phyloP scores from a whole-genome alignment of 78 protist genomes.

The Monocercomonoides exilis region DNA sequence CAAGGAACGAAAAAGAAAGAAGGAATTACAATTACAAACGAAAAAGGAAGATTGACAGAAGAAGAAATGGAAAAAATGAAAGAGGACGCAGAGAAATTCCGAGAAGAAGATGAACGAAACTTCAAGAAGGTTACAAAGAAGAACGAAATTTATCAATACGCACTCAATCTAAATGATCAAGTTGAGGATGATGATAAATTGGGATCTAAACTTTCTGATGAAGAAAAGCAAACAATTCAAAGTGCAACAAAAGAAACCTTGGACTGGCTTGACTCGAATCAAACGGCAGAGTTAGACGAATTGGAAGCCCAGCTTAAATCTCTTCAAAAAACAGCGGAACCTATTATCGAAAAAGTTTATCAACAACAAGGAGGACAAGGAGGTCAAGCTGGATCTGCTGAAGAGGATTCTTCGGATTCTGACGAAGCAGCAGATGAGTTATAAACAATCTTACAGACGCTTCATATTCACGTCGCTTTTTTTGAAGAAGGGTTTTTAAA shows the following conservation, averaged over 20 bases:
- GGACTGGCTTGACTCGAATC: conserved; percentile 85
- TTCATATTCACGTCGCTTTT: too few relatives aligned
- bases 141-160: conserved; percentile 27
- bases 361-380: conserved; percentile 46
- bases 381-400: conserved; percentile 52
- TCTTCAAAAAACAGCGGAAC: conserved; percentile 74
- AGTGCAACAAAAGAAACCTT: conserved; percentile 68
- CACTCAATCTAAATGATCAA: background rate
- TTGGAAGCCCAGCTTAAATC: conserved; percentile 77
- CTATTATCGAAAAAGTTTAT: conserved; percentile 88
- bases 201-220: conserved; percentile 78
- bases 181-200: conserved; percentile 34
- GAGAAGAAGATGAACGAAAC: conserved; percentile 12
- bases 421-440: too few relatives aligned
- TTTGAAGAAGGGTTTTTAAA: too few relatives aligned
- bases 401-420: conserved; percentile 62
- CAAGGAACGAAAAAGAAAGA: conserved; percentile 73
- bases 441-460: too few relatives aligned
- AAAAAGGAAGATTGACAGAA: conserved; percentile 77
- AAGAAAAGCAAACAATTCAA: conserved; percentile 68
- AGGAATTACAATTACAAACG: conserved; percentile 82
- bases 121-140: background rate
- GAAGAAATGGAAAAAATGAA: conserved; percentile 37
- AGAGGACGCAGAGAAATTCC: conserved; percentile 20
- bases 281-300: conserved; percentile 79